Percentiles rank a stretch among this genome's conserved stretches.
phyloP scores from a whole-genome alignment of 306 rosid species.

The Prunus salicina region DNA sequence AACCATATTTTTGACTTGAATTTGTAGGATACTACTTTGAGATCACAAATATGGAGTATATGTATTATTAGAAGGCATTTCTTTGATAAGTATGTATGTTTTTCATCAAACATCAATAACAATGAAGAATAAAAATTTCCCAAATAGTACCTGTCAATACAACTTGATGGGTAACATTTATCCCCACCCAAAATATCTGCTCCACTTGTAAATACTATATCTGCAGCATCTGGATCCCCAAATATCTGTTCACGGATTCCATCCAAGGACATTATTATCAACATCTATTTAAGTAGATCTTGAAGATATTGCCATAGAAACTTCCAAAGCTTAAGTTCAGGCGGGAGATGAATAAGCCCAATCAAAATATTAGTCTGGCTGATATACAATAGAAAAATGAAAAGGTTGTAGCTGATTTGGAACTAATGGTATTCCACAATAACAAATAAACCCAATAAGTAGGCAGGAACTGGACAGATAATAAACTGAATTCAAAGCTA shows the following conservation, averaged over 20 bases:
- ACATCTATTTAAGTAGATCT: neutral
- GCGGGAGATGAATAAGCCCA: neutral
- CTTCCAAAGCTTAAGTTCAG: neutral
- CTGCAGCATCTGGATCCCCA: slow-evolving; percentile 98
- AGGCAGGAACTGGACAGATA: neutral
- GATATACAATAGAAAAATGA: neutral
- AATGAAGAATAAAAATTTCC: neutral
- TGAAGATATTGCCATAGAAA: neutral
- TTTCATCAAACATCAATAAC: neutral
- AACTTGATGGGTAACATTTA: slow-evolving; percentile 93
- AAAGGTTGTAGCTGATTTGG: neutral
- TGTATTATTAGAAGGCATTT: neutral
- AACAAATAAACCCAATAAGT: neutral
- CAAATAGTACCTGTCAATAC: slow-evolving; percentile 56
- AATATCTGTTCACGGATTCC: slow-evolving; percentile 46
- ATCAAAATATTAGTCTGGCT: neutral
- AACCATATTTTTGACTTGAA: neutral
- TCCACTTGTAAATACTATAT: slow-evolving; percentile 78
- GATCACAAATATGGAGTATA: neutral
- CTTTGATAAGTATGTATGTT: neutral
- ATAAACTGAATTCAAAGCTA: neutral
- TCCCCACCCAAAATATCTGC: slow-evolving; percentile 76
- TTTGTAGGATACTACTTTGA: neutral
- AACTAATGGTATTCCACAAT: neutral
- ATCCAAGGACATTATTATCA: neutral